phyloP scores from a whole-genome alignment of 257 asterid genomes.

The Jasminum sambac region DNA sequence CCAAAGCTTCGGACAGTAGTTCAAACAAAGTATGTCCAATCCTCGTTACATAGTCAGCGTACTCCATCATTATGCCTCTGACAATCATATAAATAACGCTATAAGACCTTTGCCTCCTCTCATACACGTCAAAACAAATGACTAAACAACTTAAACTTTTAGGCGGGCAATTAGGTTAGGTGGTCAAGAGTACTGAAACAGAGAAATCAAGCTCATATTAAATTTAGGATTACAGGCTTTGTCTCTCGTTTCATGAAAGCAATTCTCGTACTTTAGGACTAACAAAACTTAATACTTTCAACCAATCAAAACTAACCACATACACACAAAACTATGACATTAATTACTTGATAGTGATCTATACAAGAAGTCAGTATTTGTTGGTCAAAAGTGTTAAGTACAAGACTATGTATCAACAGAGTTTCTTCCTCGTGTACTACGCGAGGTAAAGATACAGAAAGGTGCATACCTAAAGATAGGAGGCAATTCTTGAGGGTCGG shows the following conservation, averaged over 20 bases:
- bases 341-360: too few relatives aligned
- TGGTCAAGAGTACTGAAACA: not conserved
- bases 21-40: slow-evolving; percentile 25
- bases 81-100: not conserved
- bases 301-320: too few relatives aligned
- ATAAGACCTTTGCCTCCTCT: not conserved
- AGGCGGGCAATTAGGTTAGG: too few relatives aligned
- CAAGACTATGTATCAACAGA: too few relatives aligned
- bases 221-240: too few relatives aligned
- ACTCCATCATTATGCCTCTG: slow-evolving; percentile 37
- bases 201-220: not conserved
- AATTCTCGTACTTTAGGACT: too few relatives aligned
- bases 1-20: slow-evolving; percentile 37
- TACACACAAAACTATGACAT: too few relatives aligned
- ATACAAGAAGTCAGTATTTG: too few relatives aligned
- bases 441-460: not conserved
- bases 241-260: too few relatives aligned
- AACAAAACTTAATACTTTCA: too few relatives aligned
- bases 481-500: slow-evolving; percentile 27
- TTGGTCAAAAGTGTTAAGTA: too few relatives aligned
- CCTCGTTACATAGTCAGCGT: slow-evolving; percentile 22
- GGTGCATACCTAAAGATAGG: slow-evolving; percentile 23
- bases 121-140: not conserved
- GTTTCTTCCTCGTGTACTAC: too few relatives aligned
- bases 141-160: not conserved